A percentile compares a stretch with the other conserved stretches of the same genome.
Evolutionary conservation across 352 stramenopile genomes (phyloP).

Genomic region (Globisporangium canariense): DNA sequence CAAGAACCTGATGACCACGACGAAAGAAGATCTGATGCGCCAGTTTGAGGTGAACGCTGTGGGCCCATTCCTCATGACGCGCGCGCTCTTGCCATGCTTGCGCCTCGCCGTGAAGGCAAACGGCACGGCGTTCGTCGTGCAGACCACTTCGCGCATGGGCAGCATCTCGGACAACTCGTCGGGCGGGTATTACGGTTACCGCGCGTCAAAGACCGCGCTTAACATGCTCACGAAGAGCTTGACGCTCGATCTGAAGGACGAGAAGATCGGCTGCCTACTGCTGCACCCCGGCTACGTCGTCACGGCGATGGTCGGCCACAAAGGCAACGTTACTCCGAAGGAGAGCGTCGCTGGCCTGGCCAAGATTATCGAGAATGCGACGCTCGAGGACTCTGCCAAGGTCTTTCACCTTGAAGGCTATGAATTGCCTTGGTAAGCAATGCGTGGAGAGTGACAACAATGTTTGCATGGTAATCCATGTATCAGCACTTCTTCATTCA

Average conservation of each 20-base stretch:
- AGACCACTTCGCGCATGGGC: conserved; percentile 59
- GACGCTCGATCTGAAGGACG: conserved; percentile 37
- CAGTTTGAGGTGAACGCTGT: conserved; percentile 78
- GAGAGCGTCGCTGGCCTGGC: conserved; percentile 50
- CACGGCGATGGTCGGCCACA: conserved; percentile 54
- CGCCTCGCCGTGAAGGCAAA: conserved; percentile 29
- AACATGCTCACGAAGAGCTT: conserved; percentile 75
- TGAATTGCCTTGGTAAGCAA: conserved; percentile 50
- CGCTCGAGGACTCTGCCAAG: conserved; percentile 46
- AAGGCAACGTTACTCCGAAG: conserved; percentile 32
- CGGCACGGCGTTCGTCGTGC: conserved; percentile 44
- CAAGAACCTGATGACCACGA: conserved; percentile 30
- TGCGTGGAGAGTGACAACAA: not conserved
- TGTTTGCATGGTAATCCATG: not conserved
- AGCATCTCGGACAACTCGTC: conserved; percentile 56
- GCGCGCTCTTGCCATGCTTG: conserved; percentile 56
- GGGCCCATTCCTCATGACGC: conserved; percentile 59
- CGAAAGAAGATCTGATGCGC: conserved; percentile 50
- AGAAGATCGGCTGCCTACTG: conserved; percentile 58
- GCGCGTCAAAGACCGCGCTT: conserved; percentile 73
- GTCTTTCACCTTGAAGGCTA: conserved; percentile 54
- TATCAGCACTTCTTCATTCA: not conserved
- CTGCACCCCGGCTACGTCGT: conserved; percentile 63
- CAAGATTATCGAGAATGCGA: conserved; percentile 50
- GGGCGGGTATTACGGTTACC: conserved; percentile 71